Conservation (phyloP, 2,329 filamentous ascomycete genomes). For the Scedosporium dehoogii region DNA sequence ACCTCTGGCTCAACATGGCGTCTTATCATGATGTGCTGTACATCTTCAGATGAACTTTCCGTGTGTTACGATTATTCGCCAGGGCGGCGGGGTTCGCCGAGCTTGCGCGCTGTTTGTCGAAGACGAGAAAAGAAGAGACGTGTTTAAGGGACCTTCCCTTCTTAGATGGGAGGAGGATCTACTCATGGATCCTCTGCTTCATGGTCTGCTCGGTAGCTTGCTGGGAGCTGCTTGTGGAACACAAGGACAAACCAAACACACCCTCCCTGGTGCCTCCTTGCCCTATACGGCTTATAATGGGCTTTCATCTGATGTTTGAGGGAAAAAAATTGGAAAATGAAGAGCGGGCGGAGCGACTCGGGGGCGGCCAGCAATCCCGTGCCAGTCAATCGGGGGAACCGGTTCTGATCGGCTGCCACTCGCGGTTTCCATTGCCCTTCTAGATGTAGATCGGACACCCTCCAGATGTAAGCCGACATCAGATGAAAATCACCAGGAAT, state of each 20-base stretch:
- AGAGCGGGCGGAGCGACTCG: not conserved
- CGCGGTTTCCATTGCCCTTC: slow-evolving; percentile 4
- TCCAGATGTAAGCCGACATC: slow-evolving; percentile 4
- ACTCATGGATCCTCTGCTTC: not conserved
- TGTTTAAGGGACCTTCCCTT: not conserved
- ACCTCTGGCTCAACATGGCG: too few relatives aligned
- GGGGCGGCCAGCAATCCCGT: not conserved
- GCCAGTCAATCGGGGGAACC: slow-evolving; percentile 1
- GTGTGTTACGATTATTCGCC: not conserved
- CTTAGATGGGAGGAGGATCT: not conserved
- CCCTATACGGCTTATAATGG: not conserved
- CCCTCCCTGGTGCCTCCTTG: not conserved
- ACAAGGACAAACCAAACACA: not conserved
- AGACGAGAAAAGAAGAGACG: not conserved
- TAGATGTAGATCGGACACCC: slow-evolving; percentile 6
- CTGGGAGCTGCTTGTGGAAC: not conserved
- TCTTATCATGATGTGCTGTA: too few relatives aligned
- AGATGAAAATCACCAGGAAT: slow-evolving; percentile 4
- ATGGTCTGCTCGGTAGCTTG: not conserved
- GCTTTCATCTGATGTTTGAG: slow-evolving; percentile 7
- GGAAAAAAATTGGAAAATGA: not conserved
- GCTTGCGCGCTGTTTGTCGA: not conserved
- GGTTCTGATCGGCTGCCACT: slow-evolving; percentile 5
- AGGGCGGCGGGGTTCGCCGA: not conserved
- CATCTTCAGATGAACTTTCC: too few relatives aligned